Conservation (phyloP, 2,329 filamentous ascomycete species). For the Lojkania enalia region DNA sequence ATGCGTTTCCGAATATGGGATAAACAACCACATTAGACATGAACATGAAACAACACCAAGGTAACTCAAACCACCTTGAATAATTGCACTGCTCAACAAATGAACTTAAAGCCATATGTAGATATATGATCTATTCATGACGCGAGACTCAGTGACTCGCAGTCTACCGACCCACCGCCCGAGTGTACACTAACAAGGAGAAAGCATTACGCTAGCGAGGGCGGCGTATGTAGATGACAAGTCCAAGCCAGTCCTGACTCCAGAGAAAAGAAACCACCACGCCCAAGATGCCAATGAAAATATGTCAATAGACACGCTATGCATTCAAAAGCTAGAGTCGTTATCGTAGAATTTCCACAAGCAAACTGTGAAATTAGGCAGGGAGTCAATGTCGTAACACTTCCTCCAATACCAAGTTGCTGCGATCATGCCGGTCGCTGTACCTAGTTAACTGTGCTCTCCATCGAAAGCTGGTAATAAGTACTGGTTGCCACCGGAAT, state of each 20-base stretch:
- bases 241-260: slow-evolving; percentile 12
- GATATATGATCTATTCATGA: background rate
- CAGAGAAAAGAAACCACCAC: slow-evolving; percentile 12
- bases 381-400: background rate
- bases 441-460: background rate
- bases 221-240: slow-evolving; percentile 7
- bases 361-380: slow-evolving; percentile 4
- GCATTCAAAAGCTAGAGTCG: slow-evolving; percentile 32
- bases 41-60: too few relatives aligned
- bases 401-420: background rate
- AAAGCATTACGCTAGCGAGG: slow-evolving; percentile 24
- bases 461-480: background rate
- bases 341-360: slow-evolving; percentile 28
- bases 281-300: slow-evolving; percentile 25
- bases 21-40: too few relatives aligned
- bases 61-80: too few relatives aligned
- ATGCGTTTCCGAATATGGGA: too few relatives aligned
- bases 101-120: background rate
- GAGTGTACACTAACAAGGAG: slow-evolving; percentile 13
- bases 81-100: background rate
- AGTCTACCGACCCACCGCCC: background rate
- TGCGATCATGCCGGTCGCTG: background rate
- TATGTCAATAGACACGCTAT: slow-evolving; percentile 38
- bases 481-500: background rate
- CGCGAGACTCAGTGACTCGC: too few relatives aligned